Percentiles rank a stretch among this genome's conserved stretches.
Conservation (phyloP, 1,284 basidiomycete genomes). For the Athelia sp. region DNA sequence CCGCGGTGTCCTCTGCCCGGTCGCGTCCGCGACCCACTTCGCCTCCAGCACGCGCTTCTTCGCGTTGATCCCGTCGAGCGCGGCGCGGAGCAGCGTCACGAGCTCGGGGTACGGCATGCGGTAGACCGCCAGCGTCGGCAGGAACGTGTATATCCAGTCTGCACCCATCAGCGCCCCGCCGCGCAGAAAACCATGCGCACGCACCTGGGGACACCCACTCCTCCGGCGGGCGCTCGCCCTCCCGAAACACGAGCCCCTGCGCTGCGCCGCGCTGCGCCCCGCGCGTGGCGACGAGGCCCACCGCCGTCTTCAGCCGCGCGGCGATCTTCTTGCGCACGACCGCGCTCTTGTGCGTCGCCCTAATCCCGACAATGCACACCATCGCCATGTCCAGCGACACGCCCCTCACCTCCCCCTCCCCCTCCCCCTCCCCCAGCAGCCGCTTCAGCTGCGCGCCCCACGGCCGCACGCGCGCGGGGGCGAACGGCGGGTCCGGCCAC, state of each 20-base stretch:
- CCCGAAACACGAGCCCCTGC: too few relatives aligned
- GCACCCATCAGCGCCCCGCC: neutral
- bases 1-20: too few relatives aligned
- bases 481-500: constrained; percentile 19
- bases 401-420: neutral
- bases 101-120: constrained; percentile 38
- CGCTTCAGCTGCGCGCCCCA: neutral
- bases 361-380: constrained; percentile 12
- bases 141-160: constrained; percentile 45
- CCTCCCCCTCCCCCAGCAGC: neutral
- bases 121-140: constrained; percentile 30
- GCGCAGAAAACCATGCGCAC: constrained; percentile 4
- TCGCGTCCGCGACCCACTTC: neutral
- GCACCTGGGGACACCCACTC: constrained; percentile 34
- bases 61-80: neutral
- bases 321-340: constrained; percentile 17
- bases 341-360: constrained; percentile 13
- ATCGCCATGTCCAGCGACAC: constrained; percentile 20
- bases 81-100: constrained; percentile 25
- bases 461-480: neutral
- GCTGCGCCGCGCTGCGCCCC: constrained; percentile 25
- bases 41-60: neutral
- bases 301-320: constrained; percentile 30
- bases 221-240: constrained; percentile 9
- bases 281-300: constrained; percentile 33